phyloP scores from a whole-genome alignment of 345 rosid species.

The Ricinus communis region DNA sequence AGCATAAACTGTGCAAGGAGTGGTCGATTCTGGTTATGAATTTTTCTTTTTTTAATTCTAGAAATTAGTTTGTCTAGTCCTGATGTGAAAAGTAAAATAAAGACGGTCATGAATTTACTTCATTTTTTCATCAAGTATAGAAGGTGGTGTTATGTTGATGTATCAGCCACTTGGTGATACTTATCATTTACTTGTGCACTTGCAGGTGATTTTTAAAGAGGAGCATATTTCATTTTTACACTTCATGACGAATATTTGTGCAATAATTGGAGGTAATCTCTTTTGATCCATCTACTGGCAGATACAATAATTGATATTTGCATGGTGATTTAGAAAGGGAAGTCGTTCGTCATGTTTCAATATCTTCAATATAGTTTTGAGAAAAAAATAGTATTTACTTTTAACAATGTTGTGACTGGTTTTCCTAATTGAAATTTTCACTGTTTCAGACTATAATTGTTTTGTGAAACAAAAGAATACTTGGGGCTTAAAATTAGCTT shows the following conservation, averaged over 20 bases:
- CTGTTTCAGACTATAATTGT: background rate
- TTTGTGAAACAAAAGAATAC: background rate
- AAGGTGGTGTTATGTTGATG: background rate
- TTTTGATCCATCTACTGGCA: background rate
- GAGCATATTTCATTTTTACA: conserved; percentile 31
- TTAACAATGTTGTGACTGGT: too few relatives aligned
- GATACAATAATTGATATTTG: background rate
- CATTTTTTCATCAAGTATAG: background rate
- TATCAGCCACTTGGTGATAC: background rate
- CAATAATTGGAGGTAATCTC: conserved; percentile 33
- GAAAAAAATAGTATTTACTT: too few relatives aligned
- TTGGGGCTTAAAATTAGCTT: background rate
- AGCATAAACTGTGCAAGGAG: background rate
- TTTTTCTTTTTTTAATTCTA: too few relatives aligned
- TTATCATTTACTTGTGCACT: background rate
- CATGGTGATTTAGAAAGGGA: background rate
- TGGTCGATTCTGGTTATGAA: background rate
- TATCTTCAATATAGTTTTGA: background rate
- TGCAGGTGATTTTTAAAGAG: conserved; percentile 31
- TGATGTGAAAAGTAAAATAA: background rate
- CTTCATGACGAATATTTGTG: conserved; percentile 33
- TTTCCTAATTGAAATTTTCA: background rate
- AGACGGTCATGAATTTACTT: background rate
- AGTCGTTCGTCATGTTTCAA: background rate
- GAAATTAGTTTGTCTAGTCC: background rate